phyloP scores from a whole-genome alignment of 2,329 filamentous ascomycete genomes.

The Magnaporthiopsis incrustans region DNA sequence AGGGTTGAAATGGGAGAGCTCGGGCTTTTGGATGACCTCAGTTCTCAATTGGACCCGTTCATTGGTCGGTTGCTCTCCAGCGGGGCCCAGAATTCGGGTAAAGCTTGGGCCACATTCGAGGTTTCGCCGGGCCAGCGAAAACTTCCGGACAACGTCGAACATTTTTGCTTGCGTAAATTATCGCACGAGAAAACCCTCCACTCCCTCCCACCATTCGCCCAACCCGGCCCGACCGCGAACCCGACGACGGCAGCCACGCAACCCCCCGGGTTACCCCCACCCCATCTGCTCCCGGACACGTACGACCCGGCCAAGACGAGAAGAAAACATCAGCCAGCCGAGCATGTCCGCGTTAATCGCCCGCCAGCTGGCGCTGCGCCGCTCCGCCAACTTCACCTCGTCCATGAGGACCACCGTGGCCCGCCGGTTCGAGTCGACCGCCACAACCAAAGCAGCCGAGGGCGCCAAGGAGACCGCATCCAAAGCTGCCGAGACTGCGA shows the following conservation, averaged over 20 bases:
- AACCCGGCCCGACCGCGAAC: slow-evolving; percentile 2
- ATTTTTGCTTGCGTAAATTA: slow-evolving; percentile 21
- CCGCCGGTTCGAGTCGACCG: slow-evolving; percentile 55
- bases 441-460: slow-evolving; percentile 20
- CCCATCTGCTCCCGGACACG: background rate
- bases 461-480: slow-evolving; percentile 29
- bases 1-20: background rate
- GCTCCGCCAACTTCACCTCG: slow-evolving; percentile 20
- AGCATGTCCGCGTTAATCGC: slow-evolving; percentile 12
- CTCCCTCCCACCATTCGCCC: slow-evolving; percentile 3
- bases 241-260: background rate
- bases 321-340: background rate
- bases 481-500: slow-evolving; percentile 28
- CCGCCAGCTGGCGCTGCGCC: slow-evolving; percentile 36
- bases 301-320: background rate
- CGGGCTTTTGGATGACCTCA: slow-evolving; percentile 6
- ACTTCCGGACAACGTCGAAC: slow-evolving; percentile 21
- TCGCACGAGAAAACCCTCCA: slow-evolving; percentile 12
- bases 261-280: background rate
- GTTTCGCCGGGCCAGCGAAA: slow-evolving; percentile 18
- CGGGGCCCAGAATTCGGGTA: slow-evolving; percentile 13
- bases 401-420: slow-evolving; percentile 27
- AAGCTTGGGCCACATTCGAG: slow-evolving; percentile 12
- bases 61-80: slow-evolving; percentile 13
- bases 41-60: slow-evolving; percentile 13